phyloP scores from a whole-genome alignment of 2,329 filamentous ascomycete species.

The Xylariaceae sp. region DNA sequence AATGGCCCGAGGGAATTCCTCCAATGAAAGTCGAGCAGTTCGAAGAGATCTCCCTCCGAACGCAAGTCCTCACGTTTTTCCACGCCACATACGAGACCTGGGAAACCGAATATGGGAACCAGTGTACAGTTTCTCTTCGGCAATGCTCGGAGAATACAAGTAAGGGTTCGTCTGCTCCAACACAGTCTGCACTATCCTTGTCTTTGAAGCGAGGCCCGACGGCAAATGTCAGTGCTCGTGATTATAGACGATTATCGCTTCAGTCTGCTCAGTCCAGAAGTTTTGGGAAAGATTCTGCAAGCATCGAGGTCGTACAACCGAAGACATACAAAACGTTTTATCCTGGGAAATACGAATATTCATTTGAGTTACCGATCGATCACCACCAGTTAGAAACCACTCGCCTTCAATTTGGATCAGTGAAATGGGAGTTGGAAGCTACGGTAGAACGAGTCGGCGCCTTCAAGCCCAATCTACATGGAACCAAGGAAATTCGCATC shows the following conservation, averaged over 20 bases:
- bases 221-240: constrained; percentile 41
- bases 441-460: constrained; percentile 81
- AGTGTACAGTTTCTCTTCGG: constrained; percentile 54
- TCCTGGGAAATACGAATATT: constrained; percentile 63
- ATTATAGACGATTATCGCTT: constrained; percentile 67
- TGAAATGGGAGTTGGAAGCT: constrained; percentile 84
- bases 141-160: constrained; percentile 30
- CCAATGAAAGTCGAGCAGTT: constrained; percentile 78
- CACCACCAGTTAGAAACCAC: constrained; percentile 86
- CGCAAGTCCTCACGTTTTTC: constrained; percentile 89
- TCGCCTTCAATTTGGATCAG: constrained; percentile 78
- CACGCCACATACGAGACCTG: constrained; percentile 65
- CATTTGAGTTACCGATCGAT: constrained; percentile 86
- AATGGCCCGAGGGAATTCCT: constrained; percentile 96
- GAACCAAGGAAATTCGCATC: constrained; percentile 75
- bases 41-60: constrained; percentile 81
- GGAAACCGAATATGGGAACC: constrained; percentile 60
- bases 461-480: constrained; percentile 83
- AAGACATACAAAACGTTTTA: constrained; percentile 85
- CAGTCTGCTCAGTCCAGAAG: constrained; percentile 80
- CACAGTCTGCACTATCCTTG: constrained; percentile 31
- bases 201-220: constrained; percentile 29
- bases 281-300: constrained; percentile 72
- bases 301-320: constrained; percentile 53
- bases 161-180: constrained; percentile 28